Evolutionary conservation across 2,329 filamentous ascomycete species (phyloP), one percentile per base, ranked within the genome.

Genomic region (Penicillium sp.): DNA sequence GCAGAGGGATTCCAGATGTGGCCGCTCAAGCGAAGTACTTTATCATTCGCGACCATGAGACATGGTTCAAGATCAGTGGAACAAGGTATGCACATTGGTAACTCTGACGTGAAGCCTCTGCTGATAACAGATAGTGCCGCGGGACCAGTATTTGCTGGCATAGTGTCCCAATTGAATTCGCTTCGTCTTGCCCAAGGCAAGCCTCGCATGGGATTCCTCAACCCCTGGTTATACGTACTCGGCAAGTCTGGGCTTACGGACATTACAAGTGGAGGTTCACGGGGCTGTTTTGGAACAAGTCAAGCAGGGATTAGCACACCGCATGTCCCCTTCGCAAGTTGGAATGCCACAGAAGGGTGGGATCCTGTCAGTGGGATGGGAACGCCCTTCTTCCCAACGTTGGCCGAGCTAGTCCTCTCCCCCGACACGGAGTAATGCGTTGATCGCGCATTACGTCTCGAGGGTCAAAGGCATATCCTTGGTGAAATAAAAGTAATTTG

Each of bases 131-230:
- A 29, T 42, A 73, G 70, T 62, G 83, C 84, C 0, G 78, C 84
- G 2, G 72, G 81, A 0, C 86, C 86, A 0, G 72, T 82, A 0
- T 78, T 85, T 43, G 83, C 84, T 0, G 78, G 77, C 12, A 76
- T 89, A 54, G 71, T 89, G 42, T 76, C 80, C 0, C 75, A 87
- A 32, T 66, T 89, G 44, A 88, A 88, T 61, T 81, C 83, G 51
- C 78, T 80, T 20, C 74, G 83, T 28, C 67, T 86, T 42, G 70
- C 76, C 13, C 70, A 72, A n/a, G 79, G 80, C 1, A 76, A 77
- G 61, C 64, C 76, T 6, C 61, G 72, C 0, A 67, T 85, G 58
- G 81, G 82, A 1, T 84, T 83, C 59, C 65, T 85, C 24, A 84
- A 84, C 63, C 81, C 81, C 1, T 82, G 79, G 77, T 67, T 85